Percentiles rank a stretch among this genome's conserved stretches.
phyloP scores from a whole-genome alignment of 2,329 filamentous ascomycete genomes.

The Beauveria sp. region DNA sequence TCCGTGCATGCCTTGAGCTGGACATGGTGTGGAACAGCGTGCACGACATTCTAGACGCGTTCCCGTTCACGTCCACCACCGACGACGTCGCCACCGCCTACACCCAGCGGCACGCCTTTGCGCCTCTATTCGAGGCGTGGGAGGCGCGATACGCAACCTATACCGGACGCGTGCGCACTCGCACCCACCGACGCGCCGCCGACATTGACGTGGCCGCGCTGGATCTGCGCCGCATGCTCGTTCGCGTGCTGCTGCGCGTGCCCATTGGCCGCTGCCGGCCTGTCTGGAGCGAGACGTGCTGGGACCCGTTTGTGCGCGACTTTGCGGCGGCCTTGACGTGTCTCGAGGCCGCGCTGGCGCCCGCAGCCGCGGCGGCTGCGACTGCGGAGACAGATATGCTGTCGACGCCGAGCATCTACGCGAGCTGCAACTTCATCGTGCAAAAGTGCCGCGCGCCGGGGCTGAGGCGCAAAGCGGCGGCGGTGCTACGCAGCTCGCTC shows the following conservation, averaged over 20 bases:
- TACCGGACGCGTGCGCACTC: no score
- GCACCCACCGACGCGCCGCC: neutral
- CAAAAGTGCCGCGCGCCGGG: neutral
- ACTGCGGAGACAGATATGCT: neutral
- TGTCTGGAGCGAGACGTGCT: neutral
- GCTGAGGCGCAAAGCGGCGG: neutral
- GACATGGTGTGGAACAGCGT: conserved; percentile 3
- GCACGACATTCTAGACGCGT: neutral
- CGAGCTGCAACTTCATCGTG: neutral
- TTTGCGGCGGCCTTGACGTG: neutral
- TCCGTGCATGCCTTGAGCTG: neutral
- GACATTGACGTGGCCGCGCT: neutral
- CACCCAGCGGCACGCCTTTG: neutral
- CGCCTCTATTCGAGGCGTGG: neutral
- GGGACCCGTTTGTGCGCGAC: neutral
- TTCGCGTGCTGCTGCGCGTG: neutral
- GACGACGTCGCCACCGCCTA: neutral
- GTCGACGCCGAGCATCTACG: neutral
- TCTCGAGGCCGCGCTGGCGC: neutral
- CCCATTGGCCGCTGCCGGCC: neutral
- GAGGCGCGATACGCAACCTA: neutral
- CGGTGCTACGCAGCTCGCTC: neutral
- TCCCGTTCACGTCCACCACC: neutral
- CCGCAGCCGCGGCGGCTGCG: no score
- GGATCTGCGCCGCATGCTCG: neutral